A percentile compares a stretch with the other conserved stretches of the same genome.
These are phyloP conservation scores for Ogataea pignaliae DNA, from an alignment of 805 yeast species.

Conservation along the genomic window DNA sequence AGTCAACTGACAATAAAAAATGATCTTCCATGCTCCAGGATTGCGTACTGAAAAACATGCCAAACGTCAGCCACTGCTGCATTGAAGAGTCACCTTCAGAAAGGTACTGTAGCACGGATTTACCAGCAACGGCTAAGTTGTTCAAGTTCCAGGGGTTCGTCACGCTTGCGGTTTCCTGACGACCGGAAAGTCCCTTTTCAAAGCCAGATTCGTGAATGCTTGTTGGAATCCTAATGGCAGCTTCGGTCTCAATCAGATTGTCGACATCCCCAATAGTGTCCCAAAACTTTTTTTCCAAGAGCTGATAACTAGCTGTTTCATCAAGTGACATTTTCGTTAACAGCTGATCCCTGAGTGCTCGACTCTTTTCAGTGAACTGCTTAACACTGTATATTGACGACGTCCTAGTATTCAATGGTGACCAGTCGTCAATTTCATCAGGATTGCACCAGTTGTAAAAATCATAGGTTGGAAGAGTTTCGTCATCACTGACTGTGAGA, in stretches of 20 bases:
- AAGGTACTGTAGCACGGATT: constrained; percentile 43
- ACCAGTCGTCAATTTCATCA: constrained; percentile 34
- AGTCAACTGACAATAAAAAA: constrained; percentile 48
- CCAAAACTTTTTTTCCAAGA: constrained; percentile 39
- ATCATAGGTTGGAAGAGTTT: constrained; percentile 38
- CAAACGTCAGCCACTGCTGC: constrained; percentile 43
- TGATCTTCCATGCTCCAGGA: constrained; percentile 63
- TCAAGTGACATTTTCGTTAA: constrained; percentile 17
- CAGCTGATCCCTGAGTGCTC: constrained; percentile 32
- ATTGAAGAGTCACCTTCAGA: constrained; percentile 41
- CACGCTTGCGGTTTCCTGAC: constrained; percentile 5
- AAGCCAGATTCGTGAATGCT: constrained; percentile 39
- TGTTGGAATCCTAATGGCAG: constrained; percentile 30
- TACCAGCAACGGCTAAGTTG: constrained; percentile 46
- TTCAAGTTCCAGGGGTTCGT: constrained; percentile 53
- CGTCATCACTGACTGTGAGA: constrained; percentile 29
- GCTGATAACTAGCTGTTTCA: no score
- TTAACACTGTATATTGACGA: constrained; percentile 51
- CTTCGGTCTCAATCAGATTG: constrained; percentile 32
- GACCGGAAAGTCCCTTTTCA: constrained; percentile 16
- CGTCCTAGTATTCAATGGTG: constrained; percentile 34
- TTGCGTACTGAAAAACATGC: constrained; percentile 49
- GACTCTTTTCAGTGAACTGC: constrained; percentile 56
- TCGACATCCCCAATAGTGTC: constrained; percentile 29
- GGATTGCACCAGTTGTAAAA: constrained; percentile 41